Percentiles rank a stretch among this genome's conserved stretches.
Evolutionary conservation across 1,284 basidiomycete species (phyloP).

Genomic region (Malassezia sympodialis): DNA sequence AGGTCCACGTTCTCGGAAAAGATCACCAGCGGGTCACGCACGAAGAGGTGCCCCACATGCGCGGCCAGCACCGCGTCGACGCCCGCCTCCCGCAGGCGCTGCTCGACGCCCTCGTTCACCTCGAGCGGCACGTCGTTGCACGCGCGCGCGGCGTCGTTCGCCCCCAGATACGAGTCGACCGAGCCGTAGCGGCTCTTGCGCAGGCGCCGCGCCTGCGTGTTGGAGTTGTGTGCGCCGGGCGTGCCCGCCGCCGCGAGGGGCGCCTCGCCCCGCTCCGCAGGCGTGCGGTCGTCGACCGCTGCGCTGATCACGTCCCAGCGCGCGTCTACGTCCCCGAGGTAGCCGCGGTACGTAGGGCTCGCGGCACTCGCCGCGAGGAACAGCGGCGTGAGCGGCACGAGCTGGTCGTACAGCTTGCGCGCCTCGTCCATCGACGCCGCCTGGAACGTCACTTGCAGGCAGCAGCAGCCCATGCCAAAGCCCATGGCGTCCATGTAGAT

Average conservation of each 20-base stretch:
- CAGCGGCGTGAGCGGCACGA: conserved; percentile 86
- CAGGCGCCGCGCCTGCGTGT: conserved; percentile 53
- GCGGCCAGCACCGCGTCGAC: conserved; percentile 77
- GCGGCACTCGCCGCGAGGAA: conserved; percentile 91
- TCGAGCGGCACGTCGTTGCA: conserved; percentile 85
- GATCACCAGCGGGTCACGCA: conserved; percentile 89
- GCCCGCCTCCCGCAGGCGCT: conserved; percentile 51
- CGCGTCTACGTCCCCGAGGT: conserved; percentile 90
- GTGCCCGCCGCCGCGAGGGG: conserved; percentile 10
- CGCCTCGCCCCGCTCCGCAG: conserved; percentile 76
- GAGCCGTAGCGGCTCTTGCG: conserved; percentile 96
- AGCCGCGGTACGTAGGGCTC: conserved; percentile 85
- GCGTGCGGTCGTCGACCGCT: conserved; percentile 89
- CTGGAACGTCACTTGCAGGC: conserved; percentile 95
- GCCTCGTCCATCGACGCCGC: conserved; percentile 87
- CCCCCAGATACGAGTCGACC: conserved; percentile 75
- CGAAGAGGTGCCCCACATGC: conserved; percentile 90
- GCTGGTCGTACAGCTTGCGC: conserved; percentile 80
- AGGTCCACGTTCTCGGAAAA: conserved; percentile 90
- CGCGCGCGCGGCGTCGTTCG: conserved; percentile 68
- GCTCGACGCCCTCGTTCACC: conserved; percentile 58
- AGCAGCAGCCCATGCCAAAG: conserved; percentile 98
- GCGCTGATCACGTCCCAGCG: conserved; percentile 97
- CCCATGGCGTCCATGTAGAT: conserved; percentile 99
- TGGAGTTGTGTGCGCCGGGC: conserved; percentile 4